These are phyloP conservation scores for Xylona heveae DNA, from an alignment of 495 filamentous ascomycete species.

Conservation along the genomic window DNA sequence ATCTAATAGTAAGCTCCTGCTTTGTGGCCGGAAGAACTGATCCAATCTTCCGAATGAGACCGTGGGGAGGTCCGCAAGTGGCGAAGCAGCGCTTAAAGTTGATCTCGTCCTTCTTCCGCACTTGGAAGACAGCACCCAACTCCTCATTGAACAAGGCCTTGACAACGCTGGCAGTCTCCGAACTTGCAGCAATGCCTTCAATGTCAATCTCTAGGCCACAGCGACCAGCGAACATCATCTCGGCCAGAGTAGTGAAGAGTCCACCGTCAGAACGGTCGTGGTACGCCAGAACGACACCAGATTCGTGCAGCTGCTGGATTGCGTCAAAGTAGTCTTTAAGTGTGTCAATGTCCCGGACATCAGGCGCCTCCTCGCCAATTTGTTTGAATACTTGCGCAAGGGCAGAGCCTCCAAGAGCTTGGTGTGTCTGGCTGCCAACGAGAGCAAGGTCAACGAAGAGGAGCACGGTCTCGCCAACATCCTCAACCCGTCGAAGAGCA, in stretches of 20 bases:
- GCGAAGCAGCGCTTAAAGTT: conserved; percentile 82
- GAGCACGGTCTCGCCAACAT: conserved; percentile 74
- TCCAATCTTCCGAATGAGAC: conserved; percentile 66
- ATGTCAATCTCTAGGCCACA: conserved; percentile 75
- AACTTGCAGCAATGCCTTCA: conserved; percentile 38
- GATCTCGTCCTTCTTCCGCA: conserved; percentile 61
- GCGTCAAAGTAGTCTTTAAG: conserved; percentile 89
- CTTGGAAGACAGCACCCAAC: conserved; percentile 92
- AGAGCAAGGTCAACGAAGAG: conserved; percentile 83
- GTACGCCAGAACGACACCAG: conserved; percentile 77
- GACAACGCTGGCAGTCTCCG: conserved; percentile 38
- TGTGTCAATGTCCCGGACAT: conserved; percentile 59
- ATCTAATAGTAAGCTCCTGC: conserved; percentile 56
- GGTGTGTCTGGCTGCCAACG: conserved; percentile 44
- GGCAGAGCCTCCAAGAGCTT: conserved; percentile 76
- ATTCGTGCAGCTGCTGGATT: conserved; percentile 63
- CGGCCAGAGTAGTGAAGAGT: conserved; percentile 71
- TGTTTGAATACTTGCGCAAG: conserved; percentile 83
- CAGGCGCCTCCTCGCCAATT: conserved; percentile 63
- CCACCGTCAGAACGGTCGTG: conserved; percentile 91
- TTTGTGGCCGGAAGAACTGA: conserved; percentile 43
- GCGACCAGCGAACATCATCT: conserved; percentile 97
- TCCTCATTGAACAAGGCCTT: conserved; percentile 86
- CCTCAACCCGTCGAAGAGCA: conserved; percentile 56
- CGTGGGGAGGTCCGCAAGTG: conserved; percentile 67